These are phyloP conservation scores for Pythium folliculosum DNA, from an alignment of 352 stramenopile genomes.

Conservation along the genomic window DNA sequence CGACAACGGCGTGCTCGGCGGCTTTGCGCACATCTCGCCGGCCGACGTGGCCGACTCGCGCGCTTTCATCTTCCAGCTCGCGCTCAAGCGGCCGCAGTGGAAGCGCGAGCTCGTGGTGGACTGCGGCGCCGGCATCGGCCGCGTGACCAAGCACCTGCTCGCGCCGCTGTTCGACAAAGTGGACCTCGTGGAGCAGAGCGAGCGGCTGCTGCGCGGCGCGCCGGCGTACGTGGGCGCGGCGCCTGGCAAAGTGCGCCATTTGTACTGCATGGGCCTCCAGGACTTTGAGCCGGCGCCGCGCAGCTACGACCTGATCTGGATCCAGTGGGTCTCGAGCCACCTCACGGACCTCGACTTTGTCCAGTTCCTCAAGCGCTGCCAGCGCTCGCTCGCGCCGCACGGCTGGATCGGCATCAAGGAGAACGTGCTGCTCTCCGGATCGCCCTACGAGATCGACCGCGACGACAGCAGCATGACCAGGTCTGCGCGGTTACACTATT, in stretches of 20 bases:
- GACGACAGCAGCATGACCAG: slow-evolving; percentile 94
- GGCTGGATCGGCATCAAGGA: slow-evolving; percentile 88
- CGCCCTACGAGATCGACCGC: slow-evolving; percentile 91
- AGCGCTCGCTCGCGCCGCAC: slow-evolving; percentile 50
- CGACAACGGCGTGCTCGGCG: slow-evolving; percentile 94
- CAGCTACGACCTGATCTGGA: slow-evolving; percentile 96
- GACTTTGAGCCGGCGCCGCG: slow-evolving; percentile 72
- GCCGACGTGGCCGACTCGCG: slow-evolving; percentile 79
- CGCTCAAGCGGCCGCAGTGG: slow-evolving; percentile 53
- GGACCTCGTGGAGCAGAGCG: slow-evolving; percentile 95
- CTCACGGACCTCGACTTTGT: slow-evolving; percentile 95
- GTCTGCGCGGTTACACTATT: slow-evolving; percentile 27
- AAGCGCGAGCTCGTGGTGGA: slow-evolving; percentile 56
- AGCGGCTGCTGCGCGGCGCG: slow-evolving; percentile 86
- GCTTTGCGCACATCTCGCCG: slow-evolving; percentile 83
- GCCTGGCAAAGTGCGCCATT: slow-evolving; percentile 56
- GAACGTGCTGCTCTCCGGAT: slow-evolving; percentile 79
- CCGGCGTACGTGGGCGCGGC: slow-evolving; percentile 83
- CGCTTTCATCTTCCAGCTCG: slow-evolving; percentile 49
- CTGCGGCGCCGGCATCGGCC: slow-evolving; percentile 92
- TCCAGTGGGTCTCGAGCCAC: slow-evolving; percentile 97
- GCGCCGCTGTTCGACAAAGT: slow-evolving; percentile 86
- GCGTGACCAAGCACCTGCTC: slow-evolving; percentile 94
- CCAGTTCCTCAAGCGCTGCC: slow-evolving; percentile 90
- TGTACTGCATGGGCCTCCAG: slow-evolving; percentile 92